Evolutionary conservation across 805 yeast species (phyloP).

Genomic region (Zygotorulaspora chibaensis): DNA sequence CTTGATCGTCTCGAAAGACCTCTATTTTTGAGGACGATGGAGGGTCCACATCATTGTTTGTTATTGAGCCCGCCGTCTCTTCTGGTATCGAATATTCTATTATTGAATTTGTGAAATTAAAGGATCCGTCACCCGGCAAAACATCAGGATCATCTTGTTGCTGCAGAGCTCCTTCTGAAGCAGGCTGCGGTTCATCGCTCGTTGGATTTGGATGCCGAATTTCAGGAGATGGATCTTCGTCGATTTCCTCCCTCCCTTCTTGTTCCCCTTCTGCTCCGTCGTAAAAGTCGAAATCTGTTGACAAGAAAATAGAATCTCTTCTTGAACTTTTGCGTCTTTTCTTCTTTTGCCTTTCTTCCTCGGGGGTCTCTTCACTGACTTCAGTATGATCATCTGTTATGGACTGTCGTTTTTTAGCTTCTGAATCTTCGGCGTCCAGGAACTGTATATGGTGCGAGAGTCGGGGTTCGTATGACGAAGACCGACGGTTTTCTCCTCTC

Average conservation of each 20-base stretch:
- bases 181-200: background rate
- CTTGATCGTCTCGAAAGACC: slow-evolving; percentile 25
- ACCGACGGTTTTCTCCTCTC: slow-evolving; percentile 1
- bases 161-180: background rate
- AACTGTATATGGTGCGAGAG: slow-evolving; percentile 12
- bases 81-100: slow-evolving; percentile 35
- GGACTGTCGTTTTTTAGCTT: background rate
- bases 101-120: slow-evolving; percentile 28
- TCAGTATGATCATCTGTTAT: background rate
- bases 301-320: slow-evolving; percentile 40
- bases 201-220: background rate
- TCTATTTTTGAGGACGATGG: slow-evolving; percentile 24
- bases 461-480: slow-evolving; percentile 3
- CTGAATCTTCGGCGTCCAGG: background rate
- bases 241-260: background rate
- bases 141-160: slow-evolving; percentile 5
- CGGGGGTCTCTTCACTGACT: slow-evolving; percentile 13
- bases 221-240: background rate
- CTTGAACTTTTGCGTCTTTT: slow-evolving; percentile 39
- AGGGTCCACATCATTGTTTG: slow-evolving; percentile 9
- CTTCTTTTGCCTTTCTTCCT: slow-evolving; percentile 21
- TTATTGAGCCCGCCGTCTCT: slow-evolving; percentile 14
- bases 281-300: slow-evolving; percentile 32
- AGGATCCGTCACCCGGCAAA: slow-evolving; percentile 11
- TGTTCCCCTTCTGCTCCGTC: slow-evolving; percentile 11